Evolutionary conservation across 2,329 filamentous ascomycete genomes (phyloP).

Genomic region (Fusarium marasasianum): DNA sequence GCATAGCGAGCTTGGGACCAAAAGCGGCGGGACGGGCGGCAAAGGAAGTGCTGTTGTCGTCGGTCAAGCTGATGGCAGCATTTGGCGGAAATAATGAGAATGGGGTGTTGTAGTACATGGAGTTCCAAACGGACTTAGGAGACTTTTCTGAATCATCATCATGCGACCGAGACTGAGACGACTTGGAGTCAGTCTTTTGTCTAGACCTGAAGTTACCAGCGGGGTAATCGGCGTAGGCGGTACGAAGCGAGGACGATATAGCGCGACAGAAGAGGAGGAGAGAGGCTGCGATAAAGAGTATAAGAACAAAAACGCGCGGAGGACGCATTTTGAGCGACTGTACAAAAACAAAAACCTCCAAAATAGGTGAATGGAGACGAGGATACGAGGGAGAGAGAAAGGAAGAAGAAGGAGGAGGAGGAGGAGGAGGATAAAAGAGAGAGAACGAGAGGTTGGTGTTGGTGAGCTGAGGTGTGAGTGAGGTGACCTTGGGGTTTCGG

Average conservation of each 20-base stretch:
- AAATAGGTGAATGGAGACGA: neutral
- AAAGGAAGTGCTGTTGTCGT: slow-evolving; percentile 98
- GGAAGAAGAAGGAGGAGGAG: slow-evolving; percentile 1
- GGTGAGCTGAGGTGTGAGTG: slow-evolving; percentile 38
- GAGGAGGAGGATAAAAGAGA: slow-evolving; percentile 9
- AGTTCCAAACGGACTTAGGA: slow-evolving; percentile 47
- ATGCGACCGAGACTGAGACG: slow-evolving; percentile 9
- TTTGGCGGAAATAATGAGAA: slow-evolving; percentile 94
- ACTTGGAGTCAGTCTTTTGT: slow-evolving; percentile 17
- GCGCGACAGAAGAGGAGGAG: slow-evolving; percentile 66
- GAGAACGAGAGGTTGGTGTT: slow-evolving; percentile 1
- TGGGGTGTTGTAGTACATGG: slow-evolving; percentile 78
- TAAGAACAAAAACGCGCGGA: slow-evolving; percentile 63
- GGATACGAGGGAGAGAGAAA: neutral
- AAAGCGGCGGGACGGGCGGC: slow-evolving; percentile 92
- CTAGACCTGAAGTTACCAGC: slow-evolving; percentile 38
- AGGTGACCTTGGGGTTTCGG: slow-evolving; percentile 22
- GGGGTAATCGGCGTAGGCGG: slow-evolving; percentile 43
- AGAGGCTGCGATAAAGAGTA: slow-evolving; percentile 62
- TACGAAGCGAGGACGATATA: slow-evolving; percentile 52
- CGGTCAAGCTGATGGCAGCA: slow-evolving; percentile 93
- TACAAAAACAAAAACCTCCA: slow-evolving; percentile 9
- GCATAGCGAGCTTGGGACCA: slow-evolving; percentile 78
- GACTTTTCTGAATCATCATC: slow-evolving; percentile 21
- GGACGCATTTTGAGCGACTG: slow-evolving; percentile 58